Evolutionary conservation across 257 asterid genomes (phyloP).

Genomic region (Lavandula angustifolia): DNA sequence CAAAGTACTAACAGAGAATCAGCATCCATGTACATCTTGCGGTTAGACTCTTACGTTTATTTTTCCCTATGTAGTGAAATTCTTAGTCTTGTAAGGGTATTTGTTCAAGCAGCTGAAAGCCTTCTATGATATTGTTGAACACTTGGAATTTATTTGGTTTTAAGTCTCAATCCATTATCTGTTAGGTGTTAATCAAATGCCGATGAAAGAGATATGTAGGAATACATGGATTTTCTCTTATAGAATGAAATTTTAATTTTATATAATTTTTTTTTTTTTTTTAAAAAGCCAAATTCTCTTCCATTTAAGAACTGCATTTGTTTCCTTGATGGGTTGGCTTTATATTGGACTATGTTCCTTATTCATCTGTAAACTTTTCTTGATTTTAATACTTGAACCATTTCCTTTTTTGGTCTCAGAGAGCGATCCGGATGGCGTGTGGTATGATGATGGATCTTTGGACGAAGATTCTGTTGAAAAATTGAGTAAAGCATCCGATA

Average conservation of each 20-base stretch:
- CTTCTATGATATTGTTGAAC: neutral
- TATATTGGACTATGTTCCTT: conserved; percentile 6
- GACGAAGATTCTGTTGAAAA: conserved; percentile 41
- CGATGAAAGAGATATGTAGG: neutral
- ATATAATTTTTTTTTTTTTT: too few species aligned
- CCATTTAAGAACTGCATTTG: too few species aligned
- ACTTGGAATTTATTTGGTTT: neutral
- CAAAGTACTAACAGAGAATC: too few species aligned
- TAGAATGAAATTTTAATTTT: neutral
- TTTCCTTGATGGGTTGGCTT: conserved; percentile 17
- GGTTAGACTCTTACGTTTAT: too few species aligned
- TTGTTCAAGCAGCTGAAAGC: conserved; percentile 11
- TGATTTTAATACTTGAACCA: neutral
- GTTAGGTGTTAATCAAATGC: neutral
- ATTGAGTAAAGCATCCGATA: conserved; percentile 39
- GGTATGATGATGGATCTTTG: conserved; percentile 67
- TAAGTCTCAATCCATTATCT: neutral
- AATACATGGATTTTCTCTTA: neutral
- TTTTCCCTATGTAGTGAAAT: neutral
- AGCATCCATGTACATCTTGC: too few species aligned
- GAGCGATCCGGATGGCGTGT: conserved; percentile 48
- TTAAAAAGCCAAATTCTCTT: too few species aligned
- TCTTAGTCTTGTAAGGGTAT: neutral
- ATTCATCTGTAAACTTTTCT: neutral
- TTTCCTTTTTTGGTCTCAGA: conserved; percentile 39